Conservation (phyloP, 208 protist species). For the Blastocrithidia nonstop region DNA sequence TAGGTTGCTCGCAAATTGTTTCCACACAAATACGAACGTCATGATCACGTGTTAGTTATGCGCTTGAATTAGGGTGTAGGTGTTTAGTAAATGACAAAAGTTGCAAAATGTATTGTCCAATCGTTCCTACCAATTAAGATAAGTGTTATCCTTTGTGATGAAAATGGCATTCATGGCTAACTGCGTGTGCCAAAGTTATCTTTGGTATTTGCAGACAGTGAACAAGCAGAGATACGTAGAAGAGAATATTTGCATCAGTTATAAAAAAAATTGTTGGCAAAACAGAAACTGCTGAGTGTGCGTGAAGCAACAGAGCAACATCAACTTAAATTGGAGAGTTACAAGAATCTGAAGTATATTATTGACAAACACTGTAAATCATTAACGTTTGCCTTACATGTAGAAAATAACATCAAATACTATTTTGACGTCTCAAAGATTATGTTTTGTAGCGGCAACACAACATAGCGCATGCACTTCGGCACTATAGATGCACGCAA, state of each 20-base stretch:
- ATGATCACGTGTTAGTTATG: conserved; percentile 74
- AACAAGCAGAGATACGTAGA: no score
- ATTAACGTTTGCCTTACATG: conserved; percentile 65
- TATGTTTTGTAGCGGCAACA: conserved; percentile 89
- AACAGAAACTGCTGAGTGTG: neutral
- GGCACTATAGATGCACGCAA: conserved; percentile 22
- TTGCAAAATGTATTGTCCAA: conserved; percentile 33
- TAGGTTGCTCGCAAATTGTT: conserved; percentile 20
- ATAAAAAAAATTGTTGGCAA: no score
- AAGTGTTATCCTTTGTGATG: conserved; percentile 61
- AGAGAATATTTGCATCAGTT: no score
- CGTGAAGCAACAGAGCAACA: neutral
- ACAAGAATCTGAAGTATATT: no score
- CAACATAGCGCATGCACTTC: conserved; percentile 86
- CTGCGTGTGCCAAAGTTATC: conserved; percentile 45
- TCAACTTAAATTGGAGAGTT: conserved; percentile 5
- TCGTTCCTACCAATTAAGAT: conserved; percentile 44
- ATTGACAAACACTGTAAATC: no score
- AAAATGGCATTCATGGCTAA: conserved; percentile 55
- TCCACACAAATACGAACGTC: conserved; percentile 58
- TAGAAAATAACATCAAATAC: conserved; percentile 85
- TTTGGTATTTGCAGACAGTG: conserved; percentile 15
- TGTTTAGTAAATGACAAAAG: conserved; percentile 15
- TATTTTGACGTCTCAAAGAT: conserved; percentile 69
- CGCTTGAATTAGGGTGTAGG: conserved; percentile 36